Evolutionary conservation across 2,329 filamentous ascomycete species (phyloP), one percentile per base, ranked within the genome.

Genomic region (Pseudogymnoascus sp.): DNA sequence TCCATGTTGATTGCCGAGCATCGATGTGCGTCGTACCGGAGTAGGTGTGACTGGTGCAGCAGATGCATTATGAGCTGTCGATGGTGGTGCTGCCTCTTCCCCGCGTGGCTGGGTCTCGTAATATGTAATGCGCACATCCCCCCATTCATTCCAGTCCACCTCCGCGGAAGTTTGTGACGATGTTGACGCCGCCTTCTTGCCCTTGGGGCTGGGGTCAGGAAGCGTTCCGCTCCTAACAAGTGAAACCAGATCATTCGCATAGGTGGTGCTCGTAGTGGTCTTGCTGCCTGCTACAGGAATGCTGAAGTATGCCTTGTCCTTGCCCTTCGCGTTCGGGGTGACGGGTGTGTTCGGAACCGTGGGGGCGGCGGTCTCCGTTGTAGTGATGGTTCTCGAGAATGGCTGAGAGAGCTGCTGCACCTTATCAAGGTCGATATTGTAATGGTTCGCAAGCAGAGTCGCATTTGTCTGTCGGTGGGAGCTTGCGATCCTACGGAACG

Each of bases 351-450:
- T 72, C n/a, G 83, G 76, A 4, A 82, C 76, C 4, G 76, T 71
- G 15, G 82, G 73, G 65, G 79, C 83, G 40, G 79, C 72, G 23
- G 75, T 65, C 65, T 78, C 82, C 50, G 79, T 72, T 26, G 73
- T 68, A 8, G 84, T 79, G 1, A 83, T 80, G 1, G 86, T 89
- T 76, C 91, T 96, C 53, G 87, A 80, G 72, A 97, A 96, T 6
- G 93, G 91, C 64, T 87, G 79, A 5, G 93, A 88, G 62, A 99
- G 80, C 75, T 91, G 90, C 68, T 93, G 89, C 62, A 99, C 85
- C 69, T 89, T 89, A 66, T 97, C 92, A 5, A 89, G 79, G 66
- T 87, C 83, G 68, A 89, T 87, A 69, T 88, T 87, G 76, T 89
- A 99, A 76, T 99, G 95, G 67, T 92, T 93, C 23, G 87, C 84